Base-by-base conservation (phyloP, 306 rosid genomes). In the Chamaecrista fasciculata region DNA sequence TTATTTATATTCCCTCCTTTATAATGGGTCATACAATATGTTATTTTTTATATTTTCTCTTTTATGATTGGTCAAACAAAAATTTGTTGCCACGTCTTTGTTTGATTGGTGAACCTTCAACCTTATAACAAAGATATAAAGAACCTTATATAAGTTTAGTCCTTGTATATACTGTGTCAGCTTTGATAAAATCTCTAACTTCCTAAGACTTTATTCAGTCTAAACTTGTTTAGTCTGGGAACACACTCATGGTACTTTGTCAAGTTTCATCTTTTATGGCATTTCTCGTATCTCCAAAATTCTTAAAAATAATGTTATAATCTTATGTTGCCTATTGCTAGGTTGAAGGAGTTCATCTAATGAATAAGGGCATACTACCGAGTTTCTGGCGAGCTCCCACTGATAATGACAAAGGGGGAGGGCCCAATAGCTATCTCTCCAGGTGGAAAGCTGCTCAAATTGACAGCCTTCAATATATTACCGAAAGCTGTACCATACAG, bases 361-460 rank as follows among this genome's bases (percentile, higher is more conserved):
- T 88, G 82, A 80, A 50, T 33, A 86, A 86, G 57, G 97, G 98
- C 36, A 67, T 94, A 74, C 48, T 79, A 15, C 98, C 98, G 73
- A 79, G 92, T 82, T 90, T 94, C 78, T 94, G 96, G 97, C 82
- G 97, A 72, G 98, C 98, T 55, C 86, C 97, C 10, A 94, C 78
- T 0, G 98, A 94, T 67, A 94, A 94, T 21, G 98, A 94, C 75
- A 94, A 88, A 71, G 98, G 98, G 1, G 98, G 98, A 61, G 87
- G 57, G 2, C 12, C 68, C 19, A 11, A 14, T 66, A 94, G 98
- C 79, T 85, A 94, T 76, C 72, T 81, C 33, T 80, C 94, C 48
- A 79, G 23, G 72, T 94, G 98, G 98, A 89, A 90, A 80, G 86
- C 85, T 76, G 89, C 96, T 67, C 76, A 78, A 71, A 42, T 94